Evolutionary conservation across 768 basidiomycete genomes (phyloP), one percentile per base, ranked within the genome.

Genomic region (Phaeotremella skinneri): DNA sequence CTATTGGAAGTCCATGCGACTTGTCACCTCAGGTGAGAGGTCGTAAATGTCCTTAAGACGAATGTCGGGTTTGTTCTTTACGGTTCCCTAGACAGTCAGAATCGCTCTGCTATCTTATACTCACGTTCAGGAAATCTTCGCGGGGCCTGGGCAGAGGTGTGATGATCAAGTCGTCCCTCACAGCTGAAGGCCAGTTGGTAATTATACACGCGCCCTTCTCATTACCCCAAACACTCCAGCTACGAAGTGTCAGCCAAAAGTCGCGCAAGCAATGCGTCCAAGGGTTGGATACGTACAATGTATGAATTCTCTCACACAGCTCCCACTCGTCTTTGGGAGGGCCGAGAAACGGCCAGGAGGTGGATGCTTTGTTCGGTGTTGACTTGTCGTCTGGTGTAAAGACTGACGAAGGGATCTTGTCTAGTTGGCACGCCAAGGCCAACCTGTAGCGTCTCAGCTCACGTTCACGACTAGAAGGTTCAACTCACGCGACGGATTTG

Each of bases 191-290:
- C 63, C 66, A 64, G 3, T 29, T 14, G 16, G 60, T 41, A 21
- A 56, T 60, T 13, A 64, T n/a, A 20, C 29, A 31, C 13, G 50
- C 53, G 2, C 68, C 68, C 32, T 54, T 39, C 6, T 63, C 66
- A 25, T 63, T 63, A 13, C 64, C 62, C 68, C 68, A 69, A 4
- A 56, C 52, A 14, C 45, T 41, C 68, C 68, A 69, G 48, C 66
- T 68, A 31, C 5, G 21, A 17, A 45, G 3, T 25, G 41, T 50
- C 37, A 58, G 52, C 49, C 2, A 14, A 4, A 25, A 26, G n/a
- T n/a, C n/a, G n/a, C n/a, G n/a, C n/a, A n/a, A n/a, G n/a, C n/a
- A n/a, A n/a, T n/a, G n/a, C n/a, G n/a, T n/a, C 47, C 37, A 61
- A 30, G 3, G 16, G n/a, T 7, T 23, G 4, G 7, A 7, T 20